Percentiles rank a stretch among this genome's conserved stretches.
phyloP scores from a whole-genome alignment of 306 rosid genomes.

The Vigna reflexopilosa region DNA sequence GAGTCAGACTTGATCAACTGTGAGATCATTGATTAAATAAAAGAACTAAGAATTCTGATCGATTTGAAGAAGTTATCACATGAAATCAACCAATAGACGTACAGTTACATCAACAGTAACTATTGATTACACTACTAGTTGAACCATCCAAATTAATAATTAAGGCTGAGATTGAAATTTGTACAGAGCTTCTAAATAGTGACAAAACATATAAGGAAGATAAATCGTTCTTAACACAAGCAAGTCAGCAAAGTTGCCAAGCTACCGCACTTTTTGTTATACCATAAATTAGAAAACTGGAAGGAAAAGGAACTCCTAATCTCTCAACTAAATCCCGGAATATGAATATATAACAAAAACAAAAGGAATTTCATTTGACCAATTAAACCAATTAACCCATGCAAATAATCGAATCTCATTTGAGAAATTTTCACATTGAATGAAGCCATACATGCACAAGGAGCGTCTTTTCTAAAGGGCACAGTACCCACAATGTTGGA shows the following conservation, averaged over 20 bases:
- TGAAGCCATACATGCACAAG: not conserved
- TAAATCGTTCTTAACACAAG: not conserved
- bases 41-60: constrained; percentile 11
- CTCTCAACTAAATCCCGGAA: not conserved
- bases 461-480: no score
- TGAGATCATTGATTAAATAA: constrained; percentile 7
- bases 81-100: not conserved
- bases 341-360: not conserved
- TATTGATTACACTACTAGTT: not conserved
- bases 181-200: not conserved
- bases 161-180: constrained; percentile 12
- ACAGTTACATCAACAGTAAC: not conserved
- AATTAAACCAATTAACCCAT: no score
- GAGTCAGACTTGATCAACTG: not conserved
- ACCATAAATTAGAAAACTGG: constrained; percentile 4
- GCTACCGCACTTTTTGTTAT: not conserved
- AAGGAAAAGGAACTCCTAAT: not conserved
- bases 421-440: not conserved
- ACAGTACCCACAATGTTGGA: not conserved
- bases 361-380: not conserved
- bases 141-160: constrained; percentile 12
- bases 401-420: no score
- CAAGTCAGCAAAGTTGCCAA: not conserved
- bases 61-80: not conserved
- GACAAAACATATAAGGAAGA: not conserved